Evolutionary conservation across 1,284 basidiomycete species (phyloP).

Genomic region (Trametes versicolor): DNA sequence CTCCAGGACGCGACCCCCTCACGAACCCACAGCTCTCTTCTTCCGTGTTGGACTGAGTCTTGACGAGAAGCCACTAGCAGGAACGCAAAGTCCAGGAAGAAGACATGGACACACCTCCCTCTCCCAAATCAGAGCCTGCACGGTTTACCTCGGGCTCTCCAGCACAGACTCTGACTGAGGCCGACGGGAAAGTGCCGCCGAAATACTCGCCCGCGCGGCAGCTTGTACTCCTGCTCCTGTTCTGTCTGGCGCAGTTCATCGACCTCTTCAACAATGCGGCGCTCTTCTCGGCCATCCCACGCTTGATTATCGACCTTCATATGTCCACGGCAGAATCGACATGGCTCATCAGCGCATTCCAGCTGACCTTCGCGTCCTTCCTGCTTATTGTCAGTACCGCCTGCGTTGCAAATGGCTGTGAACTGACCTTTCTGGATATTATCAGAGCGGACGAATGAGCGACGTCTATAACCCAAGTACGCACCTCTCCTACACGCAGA

Average conservation of each 20-base stretch:
- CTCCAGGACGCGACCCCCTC: not conserved
- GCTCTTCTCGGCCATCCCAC: slow-evolving; percentile 55
- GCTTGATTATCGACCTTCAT: slow-evolving; percentile 39
- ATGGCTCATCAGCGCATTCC: slow-evolving; percentile 47
- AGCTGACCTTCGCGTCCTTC: slow-evolving; percentile 47
- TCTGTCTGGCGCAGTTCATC: slow-evolving; percentile 57
- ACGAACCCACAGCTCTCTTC: not conserved
- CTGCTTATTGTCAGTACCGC: slow-evolving; percentile 42
- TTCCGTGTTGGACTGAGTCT: not conserved
- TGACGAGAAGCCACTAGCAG: not conserved
- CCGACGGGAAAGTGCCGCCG: slow-evolving; percentile 39
- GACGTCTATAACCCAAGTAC: slow-evolving; percentile 48
- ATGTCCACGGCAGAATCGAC: slow-evolving; percentile 44
- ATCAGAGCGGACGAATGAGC: slow-evolving; percentile 44
- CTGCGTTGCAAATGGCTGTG: not conserved
- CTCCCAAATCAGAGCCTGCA: slow-evolving; percentile 19
- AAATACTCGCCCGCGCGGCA: slow-evolving; percentile 41
- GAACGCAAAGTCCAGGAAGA: not conserved
- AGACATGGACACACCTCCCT: slow-evolving; percentile 27
- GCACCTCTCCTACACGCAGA: slow-evolving; percentile 18
- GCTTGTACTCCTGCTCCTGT: slow-evolving; percentile 49
- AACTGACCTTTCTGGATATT: not conserved
- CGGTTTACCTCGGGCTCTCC: slow-evolving; percentile 35
- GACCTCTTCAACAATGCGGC: slow-evolving; percentile 59
- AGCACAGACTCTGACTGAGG: no score